Conservation (phyloP, 1,284 basidiomycete genomes). For the Pseudozyma tsukubaensis region DNA sequence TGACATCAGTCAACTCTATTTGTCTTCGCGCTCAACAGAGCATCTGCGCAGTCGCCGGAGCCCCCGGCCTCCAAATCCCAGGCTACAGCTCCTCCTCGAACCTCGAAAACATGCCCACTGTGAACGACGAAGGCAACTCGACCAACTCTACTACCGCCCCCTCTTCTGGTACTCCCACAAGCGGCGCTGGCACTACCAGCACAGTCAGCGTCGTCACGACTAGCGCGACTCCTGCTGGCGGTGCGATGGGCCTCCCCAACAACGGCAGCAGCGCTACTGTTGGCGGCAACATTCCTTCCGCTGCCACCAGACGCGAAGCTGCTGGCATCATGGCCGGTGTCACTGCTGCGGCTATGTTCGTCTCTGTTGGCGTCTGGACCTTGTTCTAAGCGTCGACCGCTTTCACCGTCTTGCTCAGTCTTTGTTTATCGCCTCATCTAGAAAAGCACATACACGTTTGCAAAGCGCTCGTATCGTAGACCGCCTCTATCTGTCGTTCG, state of each 20-base stretch:
- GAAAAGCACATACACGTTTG: too few relatives aligned
- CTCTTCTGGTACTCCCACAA: not conserved
- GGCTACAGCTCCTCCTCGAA: constrained; percentile 31
- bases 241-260: not conserved
- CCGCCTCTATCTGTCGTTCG: not conserved
- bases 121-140: constrained; percentile 19
- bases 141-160: constrained; percentile 8
- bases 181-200: constrained; percentile 4
- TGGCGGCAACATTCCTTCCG: not conserved
- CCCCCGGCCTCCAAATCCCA: constrained; percentile 24
- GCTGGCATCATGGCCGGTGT: constrained; percentile 6
- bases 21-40: constrained; percentile 1
- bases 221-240: not conserved
- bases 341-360: constrained; percentile 12
- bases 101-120: constrained; percentile 41
- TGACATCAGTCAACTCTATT: not conserved
- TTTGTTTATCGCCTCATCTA: not conserved
- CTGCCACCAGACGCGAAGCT: not conserved
- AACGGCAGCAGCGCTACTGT: not conserved
- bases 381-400: constrained; percentile 10
- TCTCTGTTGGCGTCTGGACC: constrained; percentile 22
- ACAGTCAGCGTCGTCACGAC: not conserved
- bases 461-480: too few relatives aligned
- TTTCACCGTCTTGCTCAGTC: not conserved
- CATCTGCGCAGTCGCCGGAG: constrained; percentile 29